Conservation (phyloP, 2,329 filamentous ascomycete species). For the Pseudogymnoascus destructans region DNA sequence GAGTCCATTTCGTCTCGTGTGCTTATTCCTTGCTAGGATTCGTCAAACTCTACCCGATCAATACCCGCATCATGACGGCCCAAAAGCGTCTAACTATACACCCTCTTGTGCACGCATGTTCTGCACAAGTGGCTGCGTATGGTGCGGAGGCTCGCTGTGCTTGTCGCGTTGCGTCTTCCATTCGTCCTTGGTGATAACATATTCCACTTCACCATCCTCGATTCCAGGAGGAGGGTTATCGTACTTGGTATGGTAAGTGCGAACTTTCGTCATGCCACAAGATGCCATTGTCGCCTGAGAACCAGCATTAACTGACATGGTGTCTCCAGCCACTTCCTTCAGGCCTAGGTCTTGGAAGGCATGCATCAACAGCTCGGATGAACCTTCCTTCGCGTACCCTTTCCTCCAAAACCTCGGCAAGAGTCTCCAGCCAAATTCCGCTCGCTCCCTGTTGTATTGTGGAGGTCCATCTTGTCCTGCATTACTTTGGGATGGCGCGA, state of each 20-base stretch:
- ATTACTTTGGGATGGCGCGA: slow-evolving; percentile 16
- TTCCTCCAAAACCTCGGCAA: slow-evolving; percentile 24
- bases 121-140: background rate
- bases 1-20: background rate
- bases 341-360: slow-evolving; percentile 23
- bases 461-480: background rate
- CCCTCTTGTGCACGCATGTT: background rate
- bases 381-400: slow-evolving; percentile 26
- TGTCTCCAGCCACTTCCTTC: slow-evolving; percentile 21
- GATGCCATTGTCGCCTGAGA: slow-evolving; percentile 17
- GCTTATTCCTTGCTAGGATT: background rate
- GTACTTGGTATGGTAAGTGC: background rate
- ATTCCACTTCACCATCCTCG: slow-evolving; percentile 4
- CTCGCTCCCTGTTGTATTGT: slow-evolving; percentile 11
- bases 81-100: background rate
- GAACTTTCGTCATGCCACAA: background rate
- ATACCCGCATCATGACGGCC: background rate
- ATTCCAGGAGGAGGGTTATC: slow-evolving; percentile 3
- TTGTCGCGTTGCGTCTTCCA: background rate
- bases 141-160: background rate
- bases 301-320: slow-evolving; percentile 24
- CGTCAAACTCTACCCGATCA: background rate
- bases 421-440: slow-evolving; percentile 23
- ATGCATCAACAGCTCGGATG: slow-evolving; percentile 22
- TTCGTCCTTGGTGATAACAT: background rate